These are phyloP conservation scores for Ogataea sp. DNA, from an alignment of 805 yeast genomes.

Conservation along the genomic window DNA sequence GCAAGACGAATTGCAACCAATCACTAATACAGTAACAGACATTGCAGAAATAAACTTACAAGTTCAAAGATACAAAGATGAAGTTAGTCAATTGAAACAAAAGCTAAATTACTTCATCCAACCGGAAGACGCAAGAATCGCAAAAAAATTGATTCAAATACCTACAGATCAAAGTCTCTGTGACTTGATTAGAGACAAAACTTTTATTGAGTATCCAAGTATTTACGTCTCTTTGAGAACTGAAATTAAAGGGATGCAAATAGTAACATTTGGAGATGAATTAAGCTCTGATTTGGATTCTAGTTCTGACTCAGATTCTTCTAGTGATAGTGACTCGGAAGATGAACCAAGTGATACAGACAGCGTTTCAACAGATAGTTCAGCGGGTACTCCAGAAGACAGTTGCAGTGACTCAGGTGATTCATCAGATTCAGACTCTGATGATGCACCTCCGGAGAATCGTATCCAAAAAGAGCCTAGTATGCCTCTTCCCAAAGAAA, in stretches of 20 bases:
- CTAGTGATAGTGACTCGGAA: conserved; percentile 2
- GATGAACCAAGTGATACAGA: conserved; percentile 6
- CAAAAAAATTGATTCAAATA: conserved; percentile 29
- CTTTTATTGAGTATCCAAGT: conserved; percentile 76
- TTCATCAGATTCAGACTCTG: background rate
- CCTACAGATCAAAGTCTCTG: conserved; percentile 30
- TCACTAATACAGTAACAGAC: background rate
- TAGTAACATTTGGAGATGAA: conserved; percentile 16
- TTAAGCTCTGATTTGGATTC: conserved; percentile 5
- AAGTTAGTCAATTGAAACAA: background rate
- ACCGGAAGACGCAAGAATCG: conserved; percentile 3
- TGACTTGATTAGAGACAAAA: conserved; percentile 42
- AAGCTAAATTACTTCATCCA: conserved; percentile 6
- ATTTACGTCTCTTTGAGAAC: conserved; percentile 34
- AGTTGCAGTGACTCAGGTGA: conserved; percentile 1
- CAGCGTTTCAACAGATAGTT: background rate
- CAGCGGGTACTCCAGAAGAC: too few species aligned
- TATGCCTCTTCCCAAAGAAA: conserved; percentile 1
- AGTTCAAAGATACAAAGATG: background rate
- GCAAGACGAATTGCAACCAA: background rate
- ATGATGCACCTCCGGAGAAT: too few species aligned
- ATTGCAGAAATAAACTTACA: background rate
- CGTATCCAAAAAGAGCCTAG: too few species aligned
- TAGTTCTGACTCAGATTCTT: conserved; percentile 5
- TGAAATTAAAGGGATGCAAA: conserved; percentile 19